These are phyloP conservation scores for Exophiala viscosa DNA, from an alignment of 2,329 filamentous ascomycete genomes.

Conservation along the genomic window DNA sequence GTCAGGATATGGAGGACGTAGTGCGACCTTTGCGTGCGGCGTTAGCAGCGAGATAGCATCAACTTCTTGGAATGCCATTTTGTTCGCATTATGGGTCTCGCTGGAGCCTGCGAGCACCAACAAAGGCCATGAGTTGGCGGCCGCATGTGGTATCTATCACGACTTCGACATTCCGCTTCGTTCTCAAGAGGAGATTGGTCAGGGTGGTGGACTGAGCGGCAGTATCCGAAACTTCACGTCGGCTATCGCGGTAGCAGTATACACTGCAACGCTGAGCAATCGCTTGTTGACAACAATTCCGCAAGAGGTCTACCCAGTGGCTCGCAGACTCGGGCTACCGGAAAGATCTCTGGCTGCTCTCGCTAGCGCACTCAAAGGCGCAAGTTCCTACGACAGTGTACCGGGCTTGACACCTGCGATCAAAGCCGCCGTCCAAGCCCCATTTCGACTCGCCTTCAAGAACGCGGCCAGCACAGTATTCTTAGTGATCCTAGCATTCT, in stretches of 20 bases:
- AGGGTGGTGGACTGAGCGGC: constrained; percentile 4
- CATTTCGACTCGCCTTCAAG: neutral
- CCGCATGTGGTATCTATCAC: constrained; percentile 44
- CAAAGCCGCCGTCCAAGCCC: neutral
- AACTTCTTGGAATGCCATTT: constrained; percentile 56
- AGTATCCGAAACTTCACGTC: neutral
- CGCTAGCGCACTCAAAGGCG: neutral
- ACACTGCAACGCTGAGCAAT: constrained; percentile 5
- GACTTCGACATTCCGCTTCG: neutral
- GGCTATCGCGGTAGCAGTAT: neutral
- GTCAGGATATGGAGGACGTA: constrained; percentile 44
- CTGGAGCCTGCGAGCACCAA: constrained; percentile 53
- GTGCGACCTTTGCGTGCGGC: constrained; percentile 51
- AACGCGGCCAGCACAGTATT: neutral
- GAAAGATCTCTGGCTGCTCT: neutral
- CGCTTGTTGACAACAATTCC: neutral
- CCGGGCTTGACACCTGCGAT: neutral
- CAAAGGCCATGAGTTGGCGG: constrained; percentile 54
- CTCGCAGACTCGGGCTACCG: neutral
- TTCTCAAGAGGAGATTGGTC: constrained; percentile 8
- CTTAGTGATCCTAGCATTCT: neutral
- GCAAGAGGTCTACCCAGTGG: neutral
- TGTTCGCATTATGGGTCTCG: constrained; percentile 50
- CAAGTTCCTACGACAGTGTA: neutral
- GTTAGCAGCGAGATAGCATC: constrained; percentile 52